Percentiles rank a stretch among this genome's conserved stretches.
Conservation (phyloP, 2,329 filamentous ascomycete species). For the Sclerotinia sclerotiorum region DNA sequence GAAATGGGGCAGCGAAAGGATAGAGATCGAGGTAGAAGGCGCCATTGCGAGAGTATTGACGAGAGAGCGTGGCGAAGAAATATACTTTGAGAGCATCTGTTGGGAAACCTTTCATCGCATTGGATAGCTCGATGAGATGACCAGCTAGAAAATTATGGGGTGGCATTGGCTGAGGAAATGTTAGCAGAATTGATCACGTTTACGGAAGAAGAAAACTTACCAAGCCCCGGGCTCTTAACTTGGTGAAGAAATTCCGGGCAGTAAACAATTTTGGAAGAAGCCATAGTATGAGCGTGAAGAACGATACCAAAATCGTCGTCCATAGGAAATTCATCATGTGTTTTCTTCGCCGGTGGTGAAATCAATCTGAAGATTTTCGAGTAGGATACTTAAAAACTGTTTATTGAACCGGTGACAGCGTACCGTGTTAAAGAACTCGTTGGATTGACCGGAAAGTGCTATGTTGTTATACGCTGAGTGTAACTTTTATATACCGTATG, state of each 20-base stretch:
- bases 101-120: slow-evolving; percentile 23
- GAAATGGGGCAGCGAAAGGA: slow-evolving; percentile 29
- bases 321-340: not conserved
- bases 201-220: not conserved
- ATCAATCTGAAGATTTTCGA: not conserved
- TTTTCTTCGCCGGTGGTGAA: not conserved
- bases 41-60: slow-evolving; percentile 26
- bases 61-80: slow-evolving; percentile 25
- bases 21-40: slow-evolving; percentile 34
- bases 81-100: slow-evolving; percentile 28
- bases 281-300: not conserved
- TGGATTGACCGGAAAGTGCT: not conserved
- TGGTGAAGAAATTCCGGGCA: not conserved
- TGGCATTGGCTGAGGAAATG: slow-evolving; percentile 28
- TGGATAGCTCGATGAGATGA: slow-evolving; percentile 27
- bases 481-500: no score
- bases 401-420: no score
- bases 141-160: slow-evolving; percentile 25
- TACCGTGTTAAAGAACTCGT: no score
- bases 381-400: not conserved
- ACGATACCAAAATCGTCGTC: not conserved
- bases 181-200: not conserved
- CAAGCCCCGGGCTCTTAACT: slow-evolving; percentile 8
- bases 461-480: not conserved
- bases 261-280: not conserved